A percentile compares a stretch with the other conserved stretches of the same genome.
These are phyloP conservation scores for Syzygium oleosum DNA, from an alignment of 345 rosid genomes.

Conservation along the genomic window DNA sequence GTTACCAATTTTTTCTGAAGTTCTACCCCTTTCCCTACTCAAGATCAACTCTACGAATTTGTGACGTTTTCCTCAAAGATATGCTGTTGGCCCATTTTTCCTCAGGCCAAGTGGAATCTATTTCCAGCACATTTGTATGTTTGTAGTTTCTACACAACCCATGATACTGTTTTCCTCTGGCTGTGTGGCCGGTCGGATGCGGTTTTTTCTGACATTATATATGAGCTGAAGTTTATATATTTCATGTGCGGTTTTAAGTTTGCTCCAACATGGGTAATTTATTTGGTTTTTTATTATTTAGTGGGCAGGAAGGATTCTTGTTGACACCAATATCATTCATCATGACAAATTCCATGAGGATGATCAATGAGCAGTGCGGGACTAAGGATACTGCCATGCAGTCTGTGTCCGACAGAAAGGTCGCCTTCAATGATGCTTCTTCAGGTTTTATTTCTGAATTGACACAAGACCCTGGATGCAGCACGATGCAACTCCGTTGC, in stretches of 20 bases:
- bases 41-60: neutral
- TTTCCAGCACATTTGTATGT: neutral
- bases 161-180: neutral
- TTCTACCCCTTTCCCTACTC: neutral
- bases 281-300: constrained; percentile 14
- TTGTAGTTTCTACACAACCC: neutral
- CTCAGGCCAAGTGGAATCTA: neutral
- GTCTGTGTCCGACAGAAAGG: constrained; percentile 8
- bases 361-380: constrained; percentile 13
- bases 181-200: neutral
- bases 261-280: neutral
- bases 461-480: constrained; percentile 16
- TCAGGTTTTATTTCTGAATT: constrained; percentile 36
- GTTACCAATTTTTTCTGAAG: neutral
- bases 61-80: neutral
- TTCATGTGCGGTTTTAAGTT: neutral
- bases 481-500: constrained; percentile 34
- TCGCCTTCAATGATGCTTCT: constrained; percentile 18
- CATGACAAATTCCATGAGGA: constrained; percentile 35
- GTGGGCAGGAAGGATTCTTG: constrained; percentile 23
- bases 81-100: neutral
- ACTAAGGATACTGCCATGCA: constrained; percentile 4
- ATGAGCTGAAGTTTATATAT: neutral
- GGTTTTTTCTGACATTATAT: neutral
- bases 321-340: constrained; percentile 29